phyloP scores from a whole-genome alignment of 164 flowering plant genomes.

The Cinnamomum micranthum region DNA sequence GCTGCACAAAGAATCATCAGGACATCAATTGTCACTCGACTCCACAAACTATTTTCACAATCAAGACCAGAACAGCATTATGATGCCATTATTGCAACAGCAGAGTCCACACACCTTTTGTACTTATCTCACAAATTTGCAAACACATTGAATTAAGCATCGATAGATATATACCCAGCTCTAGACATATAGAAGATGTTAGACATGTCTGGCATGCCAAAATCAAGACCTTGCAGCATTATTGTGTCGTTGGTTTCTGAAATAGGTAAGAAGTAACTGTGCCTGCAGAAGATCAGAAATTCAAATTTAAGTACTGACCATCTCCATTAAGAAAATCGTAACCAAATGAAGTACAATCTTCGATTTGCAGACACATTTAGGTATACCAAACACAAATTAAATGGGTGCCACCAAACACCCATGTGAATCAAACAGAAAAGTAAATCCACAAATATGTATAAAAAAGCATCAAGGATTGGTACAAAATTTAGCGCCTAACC shows the following conservation, averaged over 20 bases:
- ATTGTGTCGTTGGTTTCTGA: slow-evolving; percentile 67
- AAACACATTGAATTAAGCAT: background rate
- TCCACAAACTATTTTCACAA: slow-evolving; percentile 8
- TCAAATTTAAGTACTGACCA: background rate
- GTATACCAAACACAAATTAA: no score
- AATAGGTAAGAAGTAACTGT: slow-evolving; percentile 53
- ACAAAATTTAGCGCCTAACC: no score
- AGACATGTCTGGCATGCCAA: background rate
- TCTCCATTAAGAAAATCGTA: background rate
- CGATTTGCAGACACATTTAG: no score
- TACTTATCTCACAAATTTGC: background rate
- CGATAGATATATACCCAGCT: background rate
- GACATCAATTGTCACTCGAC: background rate
- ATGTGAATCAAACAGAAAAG: no score
- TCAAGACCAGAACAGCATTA: background rate
- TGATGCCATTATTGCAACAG: background rate
- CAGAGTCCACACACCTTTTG: background rate
- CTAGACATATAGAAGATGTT: background rate
- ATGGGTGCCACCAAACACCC: no score
- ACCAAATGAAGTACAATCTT: background rate
- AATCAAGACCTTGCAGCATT: slow-evolving; percentile 49
- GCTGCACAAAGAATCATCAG: slow-evolving; percentile 2
- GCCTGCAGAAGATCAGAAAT: slow-evolving; percentile 42
- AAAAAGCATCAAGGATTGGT: no score
- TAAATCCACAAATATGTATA: no score